Evolutionary conservation across 2,329 filamentous ascomycete species (phyloP).

Genomic region (Paraphoma sp.): DNA sequence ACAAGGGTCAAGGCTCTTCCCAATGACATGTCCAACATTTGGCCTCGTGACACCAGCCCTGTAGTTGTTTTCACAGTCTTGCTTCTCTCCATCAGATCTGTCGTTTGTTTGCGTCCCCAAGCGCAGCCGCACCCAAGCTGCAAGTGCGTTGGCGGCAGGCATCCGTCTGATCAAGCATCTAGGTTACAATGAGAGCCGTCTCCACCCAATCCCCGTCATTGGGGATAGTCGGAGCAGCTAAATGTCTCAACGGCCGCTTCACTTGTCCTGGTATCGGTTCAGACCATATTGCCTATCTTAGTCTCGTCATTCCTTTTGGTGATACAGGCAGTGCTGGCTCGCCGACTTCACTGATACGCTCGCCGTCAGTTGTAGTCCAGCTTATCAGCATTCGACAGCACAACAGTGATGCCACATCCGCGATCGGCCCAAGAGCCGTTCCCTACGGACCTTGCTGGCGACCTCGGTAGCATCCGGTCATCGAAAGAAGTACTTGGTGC

Average conservation of each 20-base stretch:
- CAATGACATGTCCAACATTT: slow-evolving; percentile 10
- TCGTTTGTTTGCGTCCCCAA: slow-evolving; percentile 33
- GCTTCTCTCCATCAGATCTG: slow-evolving; percentile 15
- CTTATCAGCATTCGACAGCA: slow-evolving; percentile 33
- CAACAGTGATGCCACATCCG: slow-evolving; percentile 39
- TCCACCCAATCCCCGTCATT: slow-evolving; percentile 28
- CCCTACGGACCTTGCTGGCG: slow-evolving; percentile 26
- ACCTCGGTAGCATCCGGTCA: slow-evolving; percentile 8
- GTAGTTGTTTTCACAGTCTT: slow-evolving; percentile 8
- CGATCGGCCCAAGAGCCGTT: slow-evolving; percentile 33
- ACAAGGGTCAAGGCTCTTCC: slow-evolving; percentile 22
- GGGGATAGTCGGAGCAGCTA: slow-evolving; percentile 30
- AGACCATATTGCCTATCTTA: slow-evolving; percentile 16
- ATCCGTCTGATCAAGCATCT: slow-evolving; percentile 21
- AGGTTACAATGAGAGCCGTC: slow-evolving; percentile 39
- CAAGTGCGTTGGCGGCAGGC: slow-evolving; percentile 43
- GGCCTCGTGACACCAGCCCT: slow-evolving; percentile 22
- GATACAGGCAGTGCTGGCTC: slow-evolving; percentile 40
- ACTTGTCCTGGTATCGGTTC: slow-evolving; percentile 32
- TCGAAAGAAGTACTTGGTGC: slow-evolving; percentile 25
- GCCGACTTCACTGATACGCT: slow-evolving; percentile 24
- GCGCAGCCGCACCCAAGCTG: slow-evolving; percentile 30
- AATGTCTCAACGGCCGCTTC: slow-evolving; percentile 43
- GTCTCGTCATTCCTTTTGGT: slow-evolving; percentile 32
- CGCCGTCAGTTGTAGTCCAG: slow-evolving; percentile 10